Conservation (phyloP, 1,139 yeast species). For the Hansenula lynferdii region DNA sequence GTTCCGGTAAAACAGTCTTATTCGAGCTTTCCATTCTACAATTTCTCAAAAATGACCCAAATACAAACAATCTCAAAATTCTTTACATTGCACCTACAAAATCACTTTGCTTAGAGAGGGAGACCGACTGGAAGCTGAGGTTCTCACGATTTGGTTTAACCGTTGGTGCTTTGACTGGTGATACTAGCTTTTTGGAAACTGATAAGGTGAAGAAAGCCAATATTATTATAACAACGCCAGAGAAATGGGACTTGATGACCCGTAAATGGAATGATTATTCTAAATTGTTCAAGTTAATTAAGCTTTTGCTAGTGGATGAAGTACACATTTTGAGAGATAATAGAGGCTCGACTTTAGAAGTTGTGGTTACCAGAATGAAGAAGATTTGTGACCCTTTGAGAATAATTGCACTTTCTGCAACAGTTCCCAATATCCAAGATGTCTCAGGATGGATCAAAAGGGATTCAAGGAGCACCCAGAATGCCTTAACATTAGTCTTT, state of each 20-base stretch:
- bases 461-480: slow-evolving; percentile 10
- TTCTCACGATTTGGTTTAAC: slow-evolving; percentile 31
- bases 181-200: slow-evolving; percentile 36
- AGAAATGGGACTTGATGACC: slow-evolving; percentile 52
- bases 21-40: slow-evolving; percentile 48
- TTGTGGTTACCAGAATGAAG: slow-evolving; percentile 47
- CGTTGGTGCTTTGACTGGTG: slow-evolving; percentile 47
- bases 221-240: slow-evolving; percentile 51
- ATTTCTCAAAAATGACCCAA: slow-evolving; percentile 22
- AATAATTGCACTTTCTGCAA: slow-evolving; percentile 49
- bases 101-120: slow-evolving; percentile 42
- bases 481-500: slow-evolving; percentile 33
- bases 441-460: slow-evolving; percentile 41
- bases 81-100: slow-evolving; percentile 53
- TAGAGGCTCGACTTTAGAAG: slow-evolving; percentile 50
- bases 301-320: slow-evolving; percentile 44
- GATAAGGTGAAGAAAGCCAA: slow-evolving; percentile 38
- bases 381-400: slow-evolving; percentile 34
- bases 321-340: slow-evolving; percentile 42
- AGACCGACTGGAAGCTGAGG: slow-evolving; percentile 37
- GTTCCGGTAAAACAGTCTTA: slow-evolving; percentile 52
- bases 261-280: slow-evolving; percentile 42
- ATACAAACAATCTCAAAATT: slow-evolving; percentile 27
- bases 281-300: slow-evolving; percentile 33
- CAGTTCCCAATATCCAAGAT: slow-evolving; percentile 47